Evolutionary conservation across 2,329 filamentous ascomycete species (phyloP).

Genomic region (Colletotrichum agaves): DNA sequence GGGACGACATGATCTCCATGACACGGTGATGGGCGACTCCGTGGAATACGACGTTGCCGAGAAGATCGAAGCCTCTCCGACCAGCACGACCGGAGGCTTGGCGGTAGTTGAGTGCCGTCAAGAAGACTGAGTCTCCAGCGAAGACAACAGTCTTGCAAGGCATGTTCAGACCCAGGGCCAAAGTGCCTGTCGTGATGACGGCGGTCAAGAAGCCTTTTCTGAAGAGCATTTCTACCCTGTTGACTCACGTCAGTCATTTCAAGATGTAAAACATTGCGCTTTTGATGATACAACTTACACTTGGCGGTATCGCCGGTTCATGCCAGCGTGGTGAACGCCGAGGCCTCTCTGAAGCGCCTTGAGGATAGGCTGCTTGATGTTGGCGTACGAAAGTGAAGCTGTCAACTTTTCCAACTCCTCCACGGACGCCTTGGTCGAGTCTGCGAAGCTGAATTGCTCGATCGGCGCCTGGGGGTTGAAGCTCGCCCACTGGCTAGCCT

Average conservation of each 20-base stretch:
- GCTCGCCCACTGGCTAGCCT: constrained; percentile 66
- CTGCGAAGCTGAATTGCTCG: constrained; percentile 73
- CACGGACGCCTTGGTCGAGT: constrained; percentile 66
- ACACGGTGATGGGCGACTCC: constrained; percentile 70
- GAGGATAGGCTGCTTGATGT: constrained; percentile 64
- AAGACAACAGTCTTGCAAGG: constrained; percentile 86
- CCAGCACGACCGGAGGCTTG: constrained; percentile 83
- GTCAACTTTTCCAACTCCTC: constrained; percentile 69
- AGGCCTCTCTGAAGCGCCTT: constrained; percentile 73
- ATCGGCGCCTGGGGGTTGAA: constrained; percentile 76
- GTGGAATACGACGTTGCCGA: constrained; percentile 85
- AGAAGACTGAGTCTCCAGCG: constrained; percentile 75
- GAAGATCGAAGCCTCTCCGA: constrained; percentile 81
- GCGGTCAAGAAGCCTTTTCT: constrained; percentile 76
- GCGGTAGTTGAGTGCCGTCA: constrained; percentile 80
- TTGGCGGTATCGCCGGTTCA: constrained; percentile 82
- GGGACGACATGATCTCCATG: constrained; percentile 76
- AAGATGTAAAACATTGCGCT: background rate
- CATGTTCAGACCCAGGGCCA: constrained; percentile 85
- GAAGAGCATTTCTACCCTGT: constrained; percentile 76
- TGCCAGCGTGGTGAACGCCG: constrained; percentile 81
- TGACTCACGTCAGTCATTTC: background rate
- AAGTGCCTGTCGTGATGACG: constrained; percentile 79
- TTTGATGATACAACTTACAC: constrained; percentile 50
- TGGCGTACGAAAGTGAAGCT: constrained; percentile 60